phyloP scores from a whole-genome alignment of 768 basidiomycete species.

The Chalciporus piperatus region DNA sequence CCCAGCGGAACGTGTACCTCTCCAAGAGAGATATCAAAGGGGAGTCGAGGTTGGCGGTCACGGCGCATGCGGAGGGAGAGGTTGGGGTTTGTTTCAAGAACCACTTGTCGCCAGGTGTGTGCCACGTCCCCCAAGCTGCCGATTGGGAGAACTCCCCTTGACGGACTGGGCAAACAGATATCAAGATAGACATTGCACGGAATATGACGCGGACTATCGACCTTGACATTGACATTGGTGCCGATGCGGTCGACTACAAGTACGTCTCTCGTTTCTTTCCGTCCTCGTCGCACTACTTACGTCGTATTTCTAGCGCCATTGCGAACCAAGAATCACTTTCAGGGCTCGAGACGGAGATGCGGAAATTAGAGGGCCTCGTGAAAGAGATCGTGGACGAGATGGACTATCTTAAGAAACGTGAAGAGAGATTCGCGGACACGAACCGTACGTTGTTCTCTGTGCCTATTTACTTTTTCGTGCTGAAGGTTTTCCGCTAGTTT shows the following conservation, averaged over 20 bases:
- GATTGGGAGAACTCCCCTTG: background rate
- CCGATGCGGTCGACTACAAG: conserved; percentile 99
- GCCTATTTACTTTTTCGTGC: background rate
- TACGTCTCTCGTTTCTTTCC: conserved; percentile 37
- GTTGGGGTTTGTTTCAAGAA: conserved; percentile 96
- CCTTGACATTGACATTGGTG: conserved; percentile 96
- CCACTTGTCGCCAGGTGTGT: conserved; percentile 60
- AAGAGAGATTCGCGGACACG: conserved; percentile 82
- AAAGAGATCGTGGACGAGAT: conserved; percentile 95
- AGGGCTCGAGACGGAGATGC: conserved; percentile 96
- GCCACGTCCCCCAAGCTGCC: background rate
- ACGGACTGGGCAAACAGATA: conserved; percentile 33
- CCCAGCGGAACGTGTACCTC: conserved; percentile 84
- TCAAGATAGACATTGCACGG: conserved; percentile 43
- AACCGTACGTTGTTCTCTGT: conserved; percentile 62
- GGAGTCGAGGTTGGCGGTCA: conserved; percentile 91
- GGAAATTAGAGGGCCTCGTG: conserved; percentile 91
- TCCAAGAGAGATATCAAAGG: conserved; percentile 84
- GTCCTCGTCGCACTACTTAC: background rate
- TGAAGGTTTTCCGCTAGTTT: conserved; percentile 50
- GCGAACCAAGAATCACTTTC: conserved; percentile 97
- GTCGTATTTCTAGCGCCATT: conserved; percentile 68
- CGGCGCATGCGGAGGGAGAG: conserved; percentile 90
- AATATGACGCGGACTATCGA: conserved; percentile 72
- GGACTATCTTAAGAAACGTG: conserved; percentile 86